Percentiles rank a stretch among this genome's conserved stretches.
Evolutionary conservation across 768 basidiomycete species (phyloP).

Genomic region (Boletus edulis): DNA sequence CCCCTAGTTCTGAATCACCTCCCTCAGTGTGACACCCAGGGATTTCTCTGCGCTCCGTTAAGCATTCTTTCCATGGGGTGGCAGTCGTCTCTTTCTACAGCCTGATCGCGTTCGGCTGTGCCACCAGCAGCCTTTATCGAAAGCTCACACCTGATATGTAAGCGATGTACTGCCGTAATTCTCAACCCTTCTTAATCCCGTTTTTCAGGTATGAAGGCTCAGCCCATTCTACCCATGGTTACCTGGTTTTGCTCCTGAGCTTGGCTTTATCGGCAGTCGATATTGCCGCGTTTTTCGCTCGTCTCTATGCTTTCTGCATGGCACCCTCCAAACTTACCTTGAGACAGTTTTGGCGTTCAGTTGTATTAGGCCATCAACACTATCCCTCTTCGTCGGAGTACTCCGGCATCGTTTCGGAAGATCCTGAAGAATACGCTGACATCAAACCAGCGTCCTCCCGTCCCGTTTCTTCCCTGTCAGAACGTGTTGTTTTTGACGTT

Average conservation of each 20-base stretch:
- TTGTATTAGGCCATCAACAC: conserved; percentile 49
- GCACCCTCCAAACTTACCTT: conserved; percentile 44
- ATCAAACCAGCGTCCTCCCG: conserved; percentile 31
- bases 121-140: conserved; percentile 66
- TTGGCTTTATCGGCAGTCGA: conserved; percentile 52
- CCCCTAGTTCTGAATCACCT: neutral
- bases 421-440: conserved; percentile 55
- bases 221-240: conserved; percentile 66
- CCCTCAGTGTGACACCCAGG: conserved; percentile 40
- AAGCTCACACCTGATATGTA: conserved; percentile 84
- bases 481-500: conserved; percentile 50
- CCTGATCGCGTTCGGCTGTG: conserved; percentile 60
- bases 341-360: conserved; percentile 53
- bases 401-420: conserved; percentile 52
- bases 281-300: conserved; percentile 46
- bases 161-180: conserved; percentile 29
- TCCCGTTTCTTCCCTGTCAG: conserved; percentile 46
- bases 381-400: conserved; percentile 44
- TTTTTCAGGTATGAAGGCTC: conserved; percentile 63
- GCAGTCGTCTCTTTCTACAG: conserved; percentile 62
- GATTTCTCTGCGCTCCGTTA: conserved; percentile 76
- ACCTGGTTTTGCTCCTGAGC: conserved; percentile 46
- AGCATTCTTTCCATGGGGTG: conserved; percentile 60
- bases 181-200: neutral
- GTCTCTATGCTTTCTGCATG: conserved; percentile 48